Evolutionary conservation across 441 rosid genomes (phyloP).

Genomic region (Populus trichocarpa): DNA sequence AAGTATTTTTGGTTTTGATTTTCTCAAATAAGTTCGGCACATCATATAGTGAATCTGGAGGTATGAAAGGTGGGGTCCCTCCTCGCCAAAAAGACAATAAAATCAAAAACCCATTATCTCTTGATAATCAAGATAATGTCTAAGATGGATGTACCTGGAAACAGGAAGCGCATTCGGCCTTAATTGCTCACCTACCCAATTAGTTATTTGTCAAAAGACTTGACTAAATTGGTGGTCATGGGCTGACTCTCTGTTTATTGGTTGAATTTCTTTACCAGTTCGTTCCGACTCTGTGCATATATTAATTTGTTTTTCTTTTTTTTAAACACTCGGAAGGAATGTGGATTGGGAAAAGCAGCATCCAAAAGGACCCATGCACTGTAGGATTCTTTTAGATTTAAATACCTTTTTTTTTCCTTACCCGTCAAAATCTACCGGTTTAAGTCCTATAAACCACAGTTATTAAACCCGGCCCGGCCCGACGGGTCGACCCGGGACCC

Average conservation of each 20-base stretch:
- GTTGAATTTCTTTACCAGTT: not conserved
- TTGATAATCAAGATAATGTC: not conserved
- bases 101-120: not conserved
- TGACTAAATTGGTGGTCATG: not conserved
- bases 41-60: not conserved
- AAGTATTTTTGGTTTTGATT: not conserved
- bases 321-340: not conserved
- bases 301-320: no score
- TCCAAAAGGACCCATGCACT: not conserved
- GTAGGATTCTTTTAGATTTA: not conserved
- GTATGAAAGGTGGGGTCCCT: not conserved
- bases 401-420: accelerated
- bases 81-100: not conserved
- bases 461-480: no score
- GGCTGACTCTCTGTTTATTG: not conserved
- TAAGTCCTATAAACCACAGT: no score
- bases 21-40: not conserved
- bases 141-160: not conserved
- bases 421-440: no score
- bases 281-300: not conserved
- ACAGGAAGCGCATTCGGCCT: not conserved
- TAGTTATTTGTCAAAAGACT: not conserved
- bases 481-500: no score
- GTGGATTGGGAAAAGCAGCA: not conserved
- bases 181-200: not conserved